These are phyloP conservation scores for Yamadazyma atmosphaerica DNA, from an alignment of 1,139 yeast genomes.

Conservation along the genomic window DNA sequence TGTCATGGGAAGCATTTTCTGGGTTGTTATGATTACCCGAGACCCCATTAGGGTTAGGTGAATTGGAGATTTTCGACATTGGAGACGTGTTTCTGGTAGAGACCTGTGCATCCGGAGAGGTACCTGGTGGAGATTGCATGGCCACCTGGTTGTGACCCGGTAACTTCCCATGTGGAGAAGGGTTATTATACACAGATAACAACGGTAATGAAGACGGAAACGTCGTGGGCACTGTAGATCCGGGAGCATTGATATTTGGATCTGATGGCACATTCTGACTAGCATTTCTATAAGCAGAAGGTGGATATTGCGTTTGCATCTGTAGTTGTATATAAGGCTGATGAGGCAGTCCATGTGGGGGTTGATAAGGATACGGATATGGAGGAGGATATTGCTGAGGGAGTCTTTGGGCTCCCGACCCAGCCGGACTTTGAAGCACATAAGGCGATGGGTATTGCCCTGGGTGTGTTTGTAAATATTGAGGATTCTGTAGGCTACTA, in stretches of 20 bases:
- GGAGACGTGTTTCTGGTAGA: slow-evolving; percentile 14
- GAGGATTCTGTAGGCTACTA: not conserved
- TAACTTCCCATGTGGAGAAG: too few species aligned
- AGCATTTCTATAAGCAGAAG: not conserved
- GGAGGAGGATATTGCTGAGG: slow-evolving; percentile 1
- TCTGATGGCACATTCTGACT: too few species aligned
- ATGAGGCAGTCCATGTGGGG: not conserved
- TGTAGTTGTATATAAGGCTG: not conserved
- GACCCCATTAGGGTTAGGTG: slow-evolving; percentile 4
- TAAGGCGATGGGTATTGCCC: not conserved
- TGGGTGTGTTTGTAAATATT: not conserved
- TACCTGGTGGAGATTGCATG: slow-evolving; percentile 3
- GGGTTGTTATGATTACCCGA: not conserved
- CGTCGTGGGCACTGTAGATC: not conserved
- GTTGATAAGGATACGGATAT: not conserved
- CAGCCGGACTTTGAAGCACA: not conserved
- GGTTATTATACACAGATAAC: not conserved
- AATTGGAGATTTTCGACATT: slow-evolving; percentile 11
- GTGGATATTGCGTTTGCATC: slow-evolving; percentile 1
- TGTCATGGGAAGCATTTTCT: not conserved
- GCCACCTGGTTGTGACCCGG: slow-evolving; percentile 1
- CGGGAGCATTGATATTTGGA: not conserved
- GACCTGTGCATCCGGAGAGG: slow-evolving; percentile 6
- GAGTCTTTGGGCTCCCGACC: not conserved
- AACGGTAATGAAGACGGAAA: not conserved